Conservation (phyloP, 2,329 filamentous ascomycete species). For the Atkinsonella texensis region DNA sequence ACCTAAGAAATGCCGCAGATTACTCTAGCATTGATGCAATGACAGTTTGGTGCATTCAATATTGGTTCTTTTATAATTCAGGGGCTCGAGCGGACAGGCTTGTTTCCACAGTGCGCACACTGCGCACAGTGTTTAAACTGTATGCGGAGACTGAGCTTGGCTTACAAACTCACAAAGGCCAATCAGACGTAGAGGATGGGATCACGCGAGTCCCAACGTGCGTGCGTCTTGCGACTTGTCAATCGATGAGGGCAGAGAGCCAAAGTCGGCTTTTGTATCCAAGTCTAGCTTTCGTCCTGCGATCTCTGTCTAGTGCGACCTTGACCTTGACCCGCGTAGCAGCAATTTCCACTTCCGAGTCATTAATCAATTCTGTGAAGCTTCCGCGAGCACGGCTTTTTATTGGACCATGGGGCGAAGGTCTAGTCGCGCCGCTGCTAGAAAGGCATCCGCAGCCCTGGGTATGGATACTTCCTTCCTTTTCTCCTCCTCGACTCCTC, state of each 20-base stretch:
- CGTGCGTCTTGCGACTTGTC: not conserved
- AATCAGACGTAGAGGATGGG: slow-evolving; percentile 14
- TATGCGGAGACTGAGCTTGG: slow-evolving; percentile 6
- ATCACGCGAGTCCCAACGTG: slow-evolving; percentile 16
- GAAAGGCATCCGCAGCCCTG: slow-evolving; percentile 39
- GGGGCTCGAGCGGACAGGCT: not conserved
- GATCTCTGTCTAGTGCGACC: not conserved
- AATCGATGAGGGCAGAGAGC: not conserved
- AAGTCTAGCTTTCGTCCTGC: not conserved
- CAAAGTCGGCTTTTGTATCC: not conserved
- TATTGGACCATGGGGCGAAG: slow-evolving; percentile 24
- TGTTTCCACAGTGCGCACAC: not conserved
- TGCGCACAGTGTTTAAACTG: slow-evolving; percentile 10
- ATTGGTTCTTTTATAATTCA: no score
- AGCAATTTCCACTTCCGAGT: not conserved
- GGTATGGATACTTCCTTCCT: slow-evolving; percentile 25
- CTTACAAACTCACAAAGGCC: slow-evolving; percentile 7
- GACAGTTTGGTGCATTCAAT: no score
- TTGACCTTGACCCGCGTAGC: not conserved
- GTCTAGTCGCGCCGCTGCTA: slow-evolving; percentile 41
- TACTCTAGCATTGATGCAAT: no score
- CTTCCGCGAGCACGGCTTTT: not conserved
- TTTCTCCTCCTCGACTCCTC: slow-evolving; percentile 2
- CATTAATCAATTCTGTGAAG: not conserved
- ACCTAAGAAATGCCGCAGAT: no score